Percentiles rank a stretch among this genome's conserved stretches.
These are phyloP conservation scores for Coemansia pectinata DNA, from an alignment of 192 early-diverging fungal species.

Conservation along the genomic window DNA sequence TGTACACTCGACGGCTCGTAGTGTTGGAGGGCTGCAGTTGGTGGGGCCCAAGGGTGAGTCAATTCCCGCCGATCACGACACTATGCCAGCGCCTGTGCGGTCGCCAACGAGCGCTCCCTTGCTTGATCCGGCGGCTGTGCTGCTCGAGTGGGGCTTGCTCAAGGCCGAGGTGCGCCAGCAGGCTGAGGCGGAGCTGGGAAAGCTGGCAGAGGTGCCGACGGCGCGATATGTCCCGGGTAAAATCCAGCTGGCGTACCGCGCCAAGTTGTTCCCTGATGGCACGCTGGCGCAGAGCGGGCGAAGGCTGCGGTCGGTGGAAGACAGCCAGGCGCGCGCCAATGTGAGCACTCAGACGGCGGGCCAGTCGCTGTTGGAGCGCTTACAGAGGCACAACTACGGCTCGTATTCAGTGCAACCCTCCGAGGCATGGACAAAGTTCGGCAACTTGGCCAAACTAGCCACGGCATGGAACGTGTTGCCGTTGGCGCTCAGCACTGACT, in stretches of 20 bases:
- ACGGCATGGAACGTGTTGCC: constrained; percentile 51
- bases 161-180: constrained; percentile 23
- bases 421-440: constrained; percentile 13
- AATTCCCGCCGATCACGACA: neutral
- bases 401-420: neutral
- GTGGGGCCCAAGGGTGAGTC: neutral
- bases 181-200: neutral
- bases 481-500: constrained; percentile 31
- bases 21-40: neutral
- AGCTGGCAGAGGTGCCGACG: neutral
- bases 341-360: neutral
- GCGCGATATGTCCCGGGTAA: constrained; percentile 15
- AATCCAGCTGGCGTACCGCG: constrained; percentile 35
- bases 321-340: constrained; percentile 1
- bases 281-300: constrained; percentile 35
- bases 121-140: constrained; percentile 8
- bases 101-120: constrained; percentile 11
- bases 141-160: constrained; percentile 32
- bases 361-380: neutral
- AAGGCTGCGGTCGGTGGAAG: constrained; percentile 33
- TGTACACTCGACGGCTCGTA: neutral
- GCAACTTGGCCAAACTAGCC: constrained; percentile 31
- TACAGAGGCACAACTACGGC: neutral
- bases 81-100: neutral
- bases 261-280: constrained; percentile 24